A percentile compares a stretch with the other conserved stretches of the same genome.
phyloP scores from a whole-genome alignment of 805 yeast species.

The Saccharomycopsis synnaedendra region DNA sequence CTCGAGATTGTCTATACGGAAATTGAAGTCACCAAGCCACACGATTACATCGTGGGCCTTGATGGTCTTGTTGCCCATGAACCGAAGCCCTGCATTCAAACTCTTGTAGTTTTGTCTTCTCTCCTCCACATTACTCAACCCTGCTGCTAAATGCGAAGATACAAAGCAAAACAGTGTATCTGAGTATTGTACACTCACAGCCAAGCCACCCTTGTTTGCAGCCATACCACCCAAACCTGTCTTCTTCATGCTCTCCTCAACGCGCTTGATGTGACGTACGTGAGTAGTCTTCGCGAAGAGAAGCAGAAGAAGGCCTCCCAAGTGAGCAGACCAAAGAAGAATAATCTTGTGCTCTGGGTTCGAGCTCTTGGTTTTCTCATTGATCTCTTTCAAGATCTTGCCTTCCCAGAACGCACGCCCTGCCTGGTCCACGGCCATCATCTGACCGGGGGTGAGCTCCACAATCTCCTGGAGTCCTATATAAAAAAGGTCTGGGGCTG shows the following conservation, averaged over 20 bases:
- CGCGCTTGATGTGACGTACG: constrained; percentile 39
- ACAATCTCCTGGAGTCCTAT: constrained; percentile 87
- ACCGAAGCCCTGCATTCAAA: constrained; percentile 56
- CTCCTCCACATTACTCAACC: constrained; percentile 68
- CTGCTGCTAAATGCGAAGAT: constrained; percentile 89
- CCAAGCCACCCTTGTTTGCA: constrained; percentile 71
- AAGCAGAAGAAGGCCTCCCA: constrained; percentile 75
- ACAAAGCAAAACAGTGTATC: constrained; percentile 69
- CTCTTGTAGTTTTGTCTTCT: constrained; percentile 81
- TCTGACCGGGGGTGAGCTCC: constrained; percentile 73
- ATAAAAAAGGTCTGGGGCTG: constrained; percentile 55
- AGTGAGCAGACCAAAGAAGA: constrained; percentile 61
- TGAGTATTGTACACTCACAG: constrained; percentile 53
- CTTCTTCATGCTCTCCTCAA: constrained; percentile 69
- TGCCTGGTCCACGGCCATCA: constrained; percentile 63
- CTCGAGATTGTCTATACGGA: constrained; percentile 51
- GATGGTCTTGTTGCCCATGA: constrained; percentile 45
- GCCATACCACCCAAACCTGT: constrained; percentile 94
- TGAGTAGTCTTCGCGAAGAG: constrained; percentile 52
- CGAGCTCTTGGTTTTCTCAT: constrained; percentile 19
- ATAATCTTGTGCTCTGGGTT: constrained; percentile 32
- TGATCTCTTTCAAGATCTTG: constrained; percentile 38
- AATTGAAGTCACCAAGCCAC: constrained; percentile 93
- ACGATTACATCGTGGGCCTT: constrained; percentile 74
- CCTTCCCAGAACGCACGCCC: constrained; percentile 56